Evolutionary conservation across 2,329 filamentous ascomycete species (phyloP).

Genomic region (Colletotrichum orchidophilum): DNA sequence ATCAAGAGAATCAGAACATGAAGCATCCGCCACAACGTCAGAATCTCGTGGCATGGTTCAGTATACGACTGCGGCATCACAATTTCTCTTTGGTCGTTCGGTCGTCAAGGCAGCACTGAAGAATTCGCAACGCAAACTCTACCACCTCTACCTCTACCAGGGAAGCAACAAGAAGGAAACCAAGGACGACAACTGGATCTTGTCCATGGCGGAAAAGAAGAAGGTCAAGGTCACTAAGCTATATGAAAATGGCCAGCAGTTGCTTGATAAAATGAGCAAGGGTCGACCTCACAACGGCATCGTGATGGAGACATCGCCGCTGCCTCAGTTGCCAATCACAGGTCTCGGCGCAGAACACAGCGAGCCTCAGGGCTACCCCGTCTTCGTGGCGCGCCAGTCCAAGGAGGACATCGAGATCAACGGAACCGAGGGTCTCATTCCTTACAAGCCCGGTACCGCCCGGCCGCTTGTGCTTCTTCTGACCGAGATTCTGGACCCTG

Average conservation of each 20-base stretch:
- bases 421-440: constrained; percentile 66
- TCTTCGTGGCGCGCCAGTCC: constrained; percentile 73
- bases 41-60: constrained; percentile 39
- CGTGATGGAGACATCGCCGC: constrained; percentile 84
- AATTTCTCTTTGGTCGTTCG: constrained; percentile 89
- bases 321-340: constrained; percentile 76
- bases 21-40: neutral
- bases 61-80: constrained; percentile 85
- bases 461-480: constrained; percentile 79
- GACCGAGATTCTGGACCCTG: constrained; percentile 83
- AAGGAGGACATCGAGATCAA: constrained; percentile 80
- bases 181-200: constrained; percentile 55
- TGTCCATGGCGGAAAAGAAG: constrained; percentile 55
- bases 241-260: constrained; percentile 66
- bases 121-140: constrained; percentile 73
- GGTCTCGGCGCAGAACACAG: constrained; percentile 62
- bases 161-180: constrained; percentile 63
- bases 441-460: constrained; percentile 50
- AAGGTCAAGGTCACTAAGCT: constrained; percentile 68
- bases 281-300: constrained; percentile 90
- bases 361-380: constrained; percentile 60
- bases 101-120: constrained; percentile 83
- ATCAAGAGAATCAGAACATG: neutral
- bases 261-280: constrained; percentile 85
- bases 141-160: constrained; percentile 83